Conservation (phyloP, 768 basidiomycete genomes). For the Phlegmacium glaucopus region DNA sequence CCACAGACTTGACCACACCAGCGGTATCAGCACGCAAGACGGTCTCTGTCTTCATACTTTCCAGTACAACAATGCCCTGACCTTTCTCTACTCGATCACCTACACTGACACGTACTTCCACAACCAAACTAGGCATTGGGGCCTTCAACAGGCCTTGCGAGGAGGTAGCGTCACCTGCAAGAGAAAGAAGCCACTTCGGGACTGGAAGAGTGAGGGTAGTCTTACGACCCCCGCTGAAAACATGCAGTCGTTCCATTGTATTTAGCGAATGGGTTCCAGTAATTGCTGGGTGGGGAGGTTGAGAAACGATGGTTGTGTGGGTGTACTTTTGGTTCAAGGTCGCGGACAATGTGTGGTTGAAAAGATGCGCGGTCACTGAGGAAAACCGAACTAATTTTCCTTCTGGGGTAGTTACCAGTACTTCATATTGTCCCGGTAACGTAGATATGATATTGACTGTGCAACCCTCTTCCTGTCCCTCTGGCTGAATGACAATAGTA, state of each 20-base stretch:
- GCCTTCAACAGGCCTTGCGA: conserved; percentile 68
- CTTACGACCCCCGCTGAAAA: conserved; percentile 64
- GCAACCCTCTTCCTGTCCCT: conserved; percentile 40
- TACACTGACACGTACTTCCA: conserved; percentile 76
- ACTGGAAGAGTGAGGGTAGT: conserved; percentile 65
- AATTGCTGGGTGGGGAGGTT: conserved; percentile 49
- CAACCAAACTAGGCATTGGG: conserved; percentile 93
- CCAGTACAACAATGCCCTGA: conserved; percentile 77
- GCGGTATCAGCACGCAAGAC: conserved; percentile 68
- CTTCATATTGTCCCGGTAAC: conserved; percentile 45
- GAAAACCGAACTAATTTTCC: conserved; percentile 35
- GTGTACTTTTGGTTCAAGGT: conserved; percentile 48
- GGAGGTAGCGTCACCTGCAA: conserved; percentile 58
- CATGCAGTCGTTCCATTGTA: conserved; percentile 71
- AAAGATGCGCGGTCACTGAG: conserved; percentile 55
- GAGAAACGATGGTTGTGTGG: conserved; percentile 73
- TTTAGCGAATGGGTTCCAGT: conserved; percentile 53
- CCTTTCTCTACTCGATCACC: conserved; percentile 82
- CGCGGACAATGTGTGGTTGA: conserved; percentile 47
- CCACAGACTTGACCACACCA: conserved; percentile 69
- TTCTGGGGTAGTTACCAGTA: conserved; percentile 39
- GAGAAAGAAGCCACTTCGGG: conserved; percentile 66
- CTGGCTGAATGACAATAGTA: conserved; percentile 57
- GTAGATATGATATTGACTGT: conserved; percentile 37
- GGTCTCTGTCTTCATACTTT: conserved; percentile 98